Conservation (phyloP, 352 stramenopile species). For the Peronosclerospora sorghi region DNA sequence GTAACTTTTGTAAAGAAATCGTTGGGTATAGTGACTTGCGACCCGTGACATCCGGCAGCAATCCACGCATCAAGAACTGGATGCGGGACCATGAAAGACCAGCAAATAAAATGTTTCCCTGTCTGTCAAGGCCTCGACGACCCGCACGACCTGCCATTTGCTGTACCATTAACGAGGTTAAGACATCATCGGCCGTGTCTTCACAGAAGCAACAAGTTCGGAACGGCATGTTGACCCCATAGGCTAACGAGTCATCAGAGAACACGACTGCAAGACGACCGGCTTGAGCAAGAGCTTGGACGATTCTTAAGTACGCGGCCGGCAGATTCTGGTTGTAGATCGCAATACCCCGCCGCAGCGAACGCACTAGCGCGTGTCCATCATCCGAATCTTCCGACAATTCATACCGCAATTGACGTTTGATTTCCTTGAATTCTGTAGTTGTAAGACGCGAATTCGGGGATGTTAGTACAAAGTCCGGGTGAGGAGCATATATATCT, state of each 20-base stretch:
- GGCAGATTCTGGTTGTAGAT: conserved; percentile 99
- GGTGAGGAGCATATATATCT: conserved; percentile 94
- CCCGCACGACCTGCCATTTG: conserved; percentile 98
- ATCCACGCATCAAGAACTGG: conserved; percentile 93
- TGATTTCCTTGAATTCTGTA: conserved; percentile 87
- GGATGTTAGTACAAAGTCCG: conserved; percentile 94
- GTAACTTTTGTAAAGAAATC: conserved; percentile 85
- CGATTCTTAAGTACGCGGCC: conserved; percentile 90
- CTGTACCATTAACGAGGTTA: conserved; percentile 97
- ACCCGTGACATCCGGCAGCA: conserved; percentile 90
- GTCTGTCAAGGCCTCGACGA: conserved; percentile 94
- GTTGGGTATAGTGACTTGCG: conserved; percentile 88
- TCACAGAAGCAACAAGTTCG: conserved; percentile 97
- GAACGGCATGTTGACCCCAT: conserved; percentile 99
- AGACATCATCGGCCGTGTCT: conserved; percentile 87
- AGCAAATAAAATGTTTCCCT: conserved; percentile 95
- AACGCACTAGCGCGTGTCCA: conserved; percentile 68
- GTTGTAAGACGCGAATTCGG: conserved; percentile 89
- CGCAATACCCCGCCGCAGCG: conserved; percentile 93
- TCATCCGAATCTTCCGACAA: conserved; percentile 76
- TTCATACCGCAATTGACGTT: conserved; percentile 76
- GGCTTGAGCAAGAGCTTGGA: conserved; percentile 94
- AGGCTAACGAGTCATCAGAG: conserved; percentile 95
- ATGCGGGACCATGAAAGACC: conserved; percentile 92
- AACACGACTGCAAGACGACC: conserved; percentile 96